These are phyloP conservation scores for Petunia secreta DNA, from an alignment of 257 asterid species.

Conservation along the genomic window DNA sequence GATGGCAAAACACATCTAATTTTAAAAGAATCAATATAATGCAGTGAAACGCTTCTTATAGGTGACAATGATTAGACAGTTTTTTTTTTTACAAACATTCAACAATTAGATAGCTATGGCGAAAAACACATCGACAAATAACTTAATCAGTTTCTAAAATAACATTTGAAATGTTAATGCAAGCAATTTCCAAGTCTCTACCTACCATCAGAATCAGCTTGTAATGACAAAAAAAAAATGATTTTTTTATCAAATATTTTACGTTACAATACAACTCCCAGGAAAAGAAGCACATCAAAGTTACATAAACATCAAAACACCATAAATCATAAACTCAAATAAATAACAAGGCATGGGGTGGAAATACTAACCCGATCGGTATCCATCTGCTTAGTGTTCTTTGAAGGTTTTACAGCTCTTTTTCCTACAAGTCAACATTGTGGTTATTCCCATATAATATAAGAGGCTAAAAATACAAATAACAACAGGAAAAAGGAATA, in stretches of 20 bases:
- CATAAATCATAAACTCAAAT: not conserved
- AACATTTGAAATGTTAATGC: not conserved
- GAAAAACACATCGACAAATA: not conserved
- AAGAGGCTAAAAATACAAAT: not conserved
- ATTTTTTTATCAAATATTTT: too few relatives aligned
- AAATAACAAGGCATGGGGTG: not conserved
- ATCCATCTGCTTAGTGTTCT: conserved; percentile 72
- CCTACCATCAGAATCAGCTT: not conserved
- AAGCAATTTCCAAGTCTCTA: not conserved
- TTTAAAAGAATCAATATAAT: not conserved
- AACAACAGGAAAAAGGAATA: conserved; percentile 16
- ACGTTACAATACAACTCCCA: not conserved
- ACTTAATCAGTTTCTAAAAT: not conserved
- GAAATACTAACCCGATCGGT: conserved; percentile 56
- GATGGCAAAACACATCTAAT: not conserved
- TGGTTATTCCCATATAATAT: not conserved
- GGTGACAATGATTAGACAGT: not conserved
- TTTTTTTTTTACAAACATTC: too few relatives aligned
- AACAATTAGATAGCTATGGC: not conserved
- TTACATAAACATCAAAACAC: not conserved
- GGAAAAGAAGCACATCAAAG: not conserved
- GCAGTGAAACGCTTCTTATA: not conserved
- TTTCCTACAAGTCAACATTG: conserved; percentile 53
- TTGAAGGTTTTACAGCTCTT: conserved; percentile 72
- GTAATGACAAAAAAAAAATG: not conserved